Evolutionary conservation across 495 filamentous ascomycete genomes (phyloP), one percentile per base, ranked within the genome.

Genomic region (Trichoderma reesei): DNA sequence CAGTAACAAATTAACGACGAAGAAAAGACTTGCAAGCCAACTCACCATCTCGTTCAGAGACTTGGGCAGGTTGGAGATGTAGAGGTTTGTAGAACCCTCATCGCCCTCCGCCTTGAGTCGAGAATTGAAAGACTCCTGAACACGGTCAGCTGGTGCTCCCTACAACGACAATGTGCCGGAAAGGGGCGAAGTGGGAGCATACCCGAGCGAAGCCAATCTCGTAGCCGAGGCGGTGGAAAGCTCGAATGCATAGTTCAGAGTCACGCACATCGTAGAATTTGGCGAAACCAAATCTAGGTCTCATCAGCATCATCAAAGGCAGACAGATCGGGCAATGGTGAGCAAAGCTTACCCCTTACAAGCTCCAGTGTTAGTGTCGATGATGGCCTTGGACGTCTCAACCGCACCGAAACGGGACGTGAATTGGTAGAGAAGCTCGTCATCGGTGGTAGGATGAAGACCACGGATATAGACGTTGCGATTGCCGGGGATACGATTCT

Each of bases 401-500:
- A 97, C 92, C 60, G 85, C 85, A 46, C 94, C 95, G 70, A 97
- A 99, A 41, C 92, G 87, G 65, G 82, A 79, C 16, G 91, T 90
- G 78, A 94, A 97, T 16, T 79, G 78, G 64, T 88, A 82, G 48
- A 99, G 78, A 70, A 93, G 88, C 60, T 96, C 89, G 72, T 99
- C 94, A 61, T 93, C 92, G 0, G 93, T 98, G 68, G 94, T 90
- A 0, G 95, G 95, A 56, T 90, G 89, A 61, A 99, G 86, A 16
- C 94, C 94, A 62, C 94, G 88, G 65, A 99, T 96, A 77, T 99
- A 99, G 66, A 99, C 93, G 68, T 99, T 99, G 60, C 80, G 79
- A 83, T 98, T 80, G 83, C 92, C 68, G 78, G 88, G 71, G 85
- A 83, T 90, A 42, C 89, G 88, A 68, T 98, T 98, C 73, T 95